phyloP scores from a whole-genome alignment of 202 grass and related monocot species.

The Setaria italica region DNA sequence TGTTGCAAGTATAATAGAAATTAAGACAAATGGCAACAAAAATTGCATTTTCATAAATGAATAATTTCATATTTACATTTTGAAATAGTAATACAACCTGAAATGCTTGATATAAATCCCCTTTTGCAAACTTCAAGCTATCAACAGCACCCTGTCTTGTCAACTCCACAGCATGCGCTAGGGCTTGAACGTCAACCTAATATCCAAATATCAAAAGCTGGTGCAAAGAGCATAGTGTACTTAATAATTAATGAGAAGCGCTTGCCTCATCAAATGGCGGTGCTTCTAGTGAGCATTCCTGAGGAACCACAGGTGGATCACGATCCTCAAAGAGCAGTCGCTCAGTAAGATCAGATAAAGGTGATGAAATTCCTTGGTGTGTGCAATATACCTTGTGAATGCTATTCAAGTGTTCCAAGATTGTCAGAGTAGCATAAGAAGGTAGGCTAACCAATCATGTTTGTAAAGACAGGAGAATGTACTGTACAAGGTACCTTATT shows the following conservation, averaged over 20 bases:
- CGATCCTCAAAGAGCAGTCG: slow-evolving; percentile 87
- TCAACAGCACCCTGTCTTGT: slow-evolving; percentile 97
- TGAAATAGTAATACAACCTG: slow-evolving; percentile 62
- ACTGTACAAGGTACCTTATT: slow-evolving; percentile 70
- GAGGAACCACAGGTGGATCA: slow-evolving; percentile 77
- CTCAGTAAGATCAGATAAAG: slow-evolving; percentile 90
- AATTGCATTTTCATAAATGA: not conserved
- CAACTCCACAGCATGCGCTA: slow-evolving; percentile 95
- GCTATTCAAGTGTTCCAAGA: slow-evolving; percentile 59
- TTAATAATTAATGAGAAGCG: slow-evolving; percentile 35
- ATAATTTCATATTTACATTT: slow-evolving; percentile 19
- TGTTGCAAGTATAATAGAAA: not conserved
- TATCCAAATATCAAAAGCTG: slow-evolving; percentile 50
- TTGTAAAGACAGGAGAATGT: slow-evolving; percentile 27
- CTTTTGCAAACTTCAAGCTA: slow-evolving; percentile 98
- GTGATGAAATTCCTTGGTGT: slow-evolving; percentile 82
- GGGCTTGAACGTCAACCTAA: slow-evolving; percentile 98
- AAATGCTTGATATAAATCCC: slow-evolving; percentile 93
- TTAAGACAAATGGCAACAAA: slow-evolving; percentile 20
- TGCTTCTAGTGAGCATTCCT: slow-evolving; percentile 79
- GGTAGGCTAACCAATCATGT: slow-evolving; percentile 34
- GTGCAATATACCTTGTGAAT: slow-evolving; percentile 93
- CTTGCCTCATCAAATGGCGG: slow-evolving; percentile 95
- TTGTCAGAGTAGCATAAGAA: slow-evolving; percentile 37
- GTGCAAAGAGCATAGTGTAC: slow-evolving; percentile 25